Percentiles rank a stretch among this genome's conserved stretches.
Evolutionary conservation across 2,329 filamentous ascomycete species (phyloP).

Genomic region (Aureobasidium sp.): DNA sequence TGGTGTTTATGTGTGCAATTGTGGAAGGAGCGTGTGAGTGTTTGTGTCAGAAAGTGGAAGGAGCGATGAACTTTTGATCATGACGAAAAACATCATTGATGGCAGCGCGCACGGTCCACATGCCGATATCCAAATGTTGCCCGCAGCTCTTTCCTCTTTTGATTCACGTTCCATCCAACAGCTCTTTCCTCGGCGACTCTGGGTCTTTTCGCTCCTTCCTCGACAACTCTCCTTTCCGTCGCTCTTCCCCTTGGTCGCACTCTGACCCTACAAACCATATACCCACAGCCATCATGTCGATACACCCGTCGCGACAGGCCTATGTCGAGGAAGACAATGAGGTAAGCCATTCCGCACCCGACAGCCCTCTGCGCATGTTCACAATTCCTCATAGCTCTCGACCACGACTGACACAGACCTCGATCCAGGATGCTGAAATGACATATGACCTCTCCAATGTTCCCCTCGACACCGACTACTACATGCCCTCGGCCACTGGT

Average conservation of each 20-base stretch:
- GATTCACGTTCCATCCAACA: too few relatives aligned
- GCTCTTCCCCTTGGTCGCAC: too few relatives aligned
- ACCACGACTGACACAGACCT: background rate
- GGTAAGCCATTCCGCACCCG: background rate
- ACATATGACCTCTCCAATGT: constrained; percentile 26
- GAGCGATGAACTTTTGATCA: constrained; percentile 9
- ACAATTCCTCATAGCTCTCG: constrained; percentile 32
- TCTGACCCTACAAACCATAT: too few relatives aligned
- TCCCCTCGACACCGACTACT: constrained; percentile 81
- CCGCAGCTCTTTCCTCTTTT: background rate
- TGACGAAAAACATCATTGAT: constrained; percentile 14
- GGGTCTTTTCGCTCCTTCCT: too few relatives aligned
- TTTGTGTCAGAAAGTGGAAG: background rate
- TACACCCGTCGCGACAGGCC: constrained; percentile 92
- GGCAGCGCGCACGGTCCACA: background rate
- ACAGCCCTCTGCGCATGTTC: constrained; percentile 33
- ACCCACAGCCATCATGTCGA: constrained; percentile 49
- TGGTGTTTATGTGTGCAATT: background rate
- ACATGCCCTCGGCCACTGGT: constrained; percentile 73
- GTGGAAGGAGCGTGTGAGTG: too few relatives aligned
- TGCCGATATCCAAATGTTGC: background rate
- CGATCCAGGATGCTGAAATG: constrained; percentile 23
- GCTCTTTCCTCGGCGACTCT: too few relatives aligned
- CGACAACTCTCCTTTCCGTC: too few relatives aligned
- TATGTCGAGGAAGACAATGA: constrained; percentile 84